Conservation (phyloP, 352 stramenopile genomes). For the Phytophthora colocasiae region DNA sequence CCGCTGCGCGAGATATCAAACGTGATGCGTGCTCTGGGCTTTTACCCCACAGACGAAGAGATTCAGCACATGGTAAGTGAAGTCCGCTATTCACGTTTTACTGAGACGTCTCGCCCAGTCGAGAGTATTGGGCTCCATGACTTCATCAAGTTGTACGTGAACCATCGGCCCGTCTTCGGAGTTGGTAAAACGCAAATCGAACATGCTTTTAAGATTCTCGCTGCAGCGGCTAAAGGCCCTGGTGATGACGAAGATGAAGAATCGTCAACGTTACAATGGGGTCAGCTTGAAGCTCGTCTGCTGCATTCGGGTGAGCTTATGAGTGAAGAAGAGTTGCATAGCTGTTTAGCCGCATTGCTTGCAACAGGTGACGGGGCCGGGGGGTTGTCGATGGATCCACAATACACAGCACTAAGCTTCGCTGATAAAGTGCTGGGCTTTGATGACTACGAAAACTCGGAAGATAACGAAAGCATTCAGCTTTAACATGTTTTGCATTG, state of each 20-base stretch:
- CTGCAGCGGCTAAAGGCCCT: constrained; percentile 3
- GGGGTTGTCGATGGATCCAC: constrained; percentile 45
- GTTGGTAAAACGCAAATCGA: constrained; percentile 85
- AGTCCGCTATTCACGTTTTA: constrained; percentile 85
- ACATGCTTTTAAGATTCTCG: constrained; percentile 72
- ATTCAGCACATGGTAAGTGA: constrained; percentile 91
- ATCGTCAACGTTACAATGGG: constrained; percentile 59
- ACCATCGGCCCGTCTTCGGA: constrained; percentile 92
- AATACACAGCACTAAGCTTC: constrained; percentile 75
- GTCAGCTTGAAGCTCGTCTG: constrained; percentile 67
- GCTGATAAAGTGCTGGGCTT: constrained; percentile 90
- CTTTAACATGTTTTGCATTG: constrained; percentile 4
- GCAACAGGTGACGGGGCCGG: constrained; percentile 39
- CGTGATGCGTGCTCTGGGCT: constrained; percentile 93
- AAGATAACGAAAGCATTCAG: constrained; percentile 5
- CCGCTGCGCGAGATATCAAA: constrained; percentile 91
- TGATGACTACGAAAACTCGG: constrained; percentile 75
- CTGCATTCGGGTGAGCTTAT: constrained; percentile 80
- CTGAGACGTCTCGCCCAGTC: constrained; percentile 72
- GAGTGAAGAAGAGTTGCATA: constrained; percentile 81
- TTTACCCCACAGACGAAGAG: constrained; percentile 93
- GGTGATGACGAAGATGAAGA: constrained; percentile 10
- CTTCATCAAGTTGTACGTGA: constrained; percentile 94
- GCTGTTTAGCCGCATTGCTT: constrained; percentile 78
- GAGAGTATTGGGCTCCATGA: constrained; percentile 70